phyloP scores from a whole-genome alignment of 129 eudicot species.

The Helichrysum umbraculigerum region DNA sequence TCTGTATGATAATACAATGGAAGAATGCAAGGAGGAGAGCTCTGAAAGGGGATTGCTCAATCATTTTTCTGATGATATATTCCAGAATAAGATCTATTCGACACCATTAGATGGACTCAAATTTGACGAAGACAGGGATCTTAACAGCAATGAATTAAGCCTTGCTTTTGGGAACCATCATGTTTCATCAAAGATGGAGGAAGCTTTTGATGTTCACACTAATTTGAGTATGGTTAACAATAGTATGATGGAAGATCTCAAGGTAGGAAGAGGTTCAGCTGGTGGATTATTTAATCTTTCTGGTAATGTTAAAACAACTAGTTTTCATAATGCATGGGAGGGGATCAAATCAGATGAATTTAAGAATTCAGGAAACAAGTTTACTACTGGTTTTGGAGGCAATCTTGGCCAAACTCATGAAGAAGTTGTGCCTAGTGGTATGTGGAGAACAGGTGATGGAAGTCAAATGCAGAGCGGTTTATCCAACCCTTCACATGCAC shows the following conservation, averaged over 20 bases:
- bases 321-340: slow-evolving; percentile 44
- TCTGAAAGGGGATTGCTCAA: slow-evolving; percentile 50
- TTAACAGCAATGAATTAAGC: slow-evolving; percentile 52
- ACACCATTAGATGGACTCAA: slow-evolving; percentile 47
- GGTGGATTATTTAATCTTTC: slow-evolving; percentile 55
- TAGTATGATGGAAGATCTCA: slow-evolving; percentile 40
- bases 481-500: slow-evolving; percentile 45
- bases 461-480: slow-evolving; percentile 53
- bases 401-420: slow-evolving; percentile 39
- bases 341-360: slow-evolving; percentile 40
- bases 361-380: slow-evolving; percentile 43
- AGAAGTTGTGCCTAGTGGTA: slow-evolving; percentile 45
- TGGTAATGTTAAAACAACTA: slow-evolving; percentile 39
- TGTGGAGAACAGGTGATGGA: slow-evolving; percentile 57
- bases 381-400: slow-evolving; percentile 54
- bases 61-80: slow-evolving; percentile 44
- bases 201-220: slow-evolving; percentile 49
- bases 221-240: slow-evolving; percentile 42
- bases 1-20: slow-evolving; percentile 35
- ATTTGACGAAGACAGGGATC: slow-evolving; percentile 41
- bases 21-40: slow-evolving; percentile 39
- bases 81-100: slow-evolving; percentile 40
- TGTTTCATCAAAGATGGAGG: slow-evolving; percentile 37
- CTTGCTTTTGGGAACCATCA: slow-evolving; percentile 63
- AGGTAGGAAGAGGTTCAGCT: slow-evolving; percentile 42